phyloP scores from a whole-genome alignment of 2,329 filamentous ascomycete genomes.

The Botrytis pseudocinerea region DNA sequence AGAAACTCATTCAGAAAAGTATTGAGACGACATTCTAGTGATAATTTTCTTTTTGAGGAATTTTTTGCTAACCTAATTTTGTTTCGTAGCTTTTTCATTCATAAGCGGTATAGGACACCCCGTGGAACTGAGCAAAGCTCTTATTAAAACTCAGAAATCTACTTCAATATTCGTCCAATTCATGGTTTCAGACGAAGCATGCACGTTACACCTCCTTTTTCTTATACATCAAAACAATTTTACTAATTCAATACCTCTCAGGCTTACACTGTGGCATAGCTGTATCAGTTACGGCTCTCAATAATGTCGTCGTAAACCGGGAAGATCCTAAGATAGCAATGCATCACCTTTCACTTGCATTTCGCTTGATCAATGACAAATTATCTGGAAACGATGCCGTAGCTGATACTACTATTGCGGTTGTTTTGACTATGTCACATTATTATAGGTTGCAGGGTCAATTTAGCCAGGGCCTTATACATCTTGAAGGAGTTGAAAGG shows the following conservation, averaged over 20 bases:
- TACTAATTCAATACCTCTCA: constrained; percentile 13
- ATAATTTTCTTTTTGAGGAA: not conserved
- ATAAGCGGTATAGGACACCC: not conserved
- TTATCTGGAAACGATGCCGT: constrained; percentile 34
- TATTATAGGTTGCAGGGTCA: constrained; percentile 35
- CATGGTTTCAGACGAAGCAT: not conserved
- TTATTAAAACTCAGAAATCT: not conserved
- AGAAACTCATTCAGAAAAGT: not conserved
- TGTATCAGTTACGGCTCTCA: constrained; percentile 29
- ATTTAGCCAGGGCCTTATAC: constrained; percentile 35
- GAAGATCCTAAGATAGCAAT: constrained; percentile 29
- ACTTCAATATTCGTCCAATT: not conserved
- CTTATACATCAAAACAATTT: not conserved
- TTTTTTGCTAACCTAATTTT: not conserved
- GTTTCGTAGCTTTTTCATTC: not conserved
- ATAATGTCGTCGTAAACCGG: constrained; percentile 17
- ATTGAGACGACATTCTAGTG: not conserved
- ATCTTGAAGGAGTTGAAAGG: constrained; percentile 39
- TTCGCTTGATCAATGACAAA: constrained; percentile 39
- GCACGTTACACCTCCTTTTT: not conserved
- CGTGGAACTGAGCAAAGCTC: not conserved
- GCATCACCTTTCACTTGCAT: constrained; percentile 35
- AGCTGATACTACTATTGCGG: constrained; percentile 38
- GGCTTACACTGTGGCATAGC: constrained; percentile 41
- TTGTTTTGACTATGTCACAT: constrained; percentile 38